These are phyloP conservation scores for Leccinum fuscescens DNA, from an alignment of 1,284 basidiomycete species.

Conservation along the genomic window DNA sequence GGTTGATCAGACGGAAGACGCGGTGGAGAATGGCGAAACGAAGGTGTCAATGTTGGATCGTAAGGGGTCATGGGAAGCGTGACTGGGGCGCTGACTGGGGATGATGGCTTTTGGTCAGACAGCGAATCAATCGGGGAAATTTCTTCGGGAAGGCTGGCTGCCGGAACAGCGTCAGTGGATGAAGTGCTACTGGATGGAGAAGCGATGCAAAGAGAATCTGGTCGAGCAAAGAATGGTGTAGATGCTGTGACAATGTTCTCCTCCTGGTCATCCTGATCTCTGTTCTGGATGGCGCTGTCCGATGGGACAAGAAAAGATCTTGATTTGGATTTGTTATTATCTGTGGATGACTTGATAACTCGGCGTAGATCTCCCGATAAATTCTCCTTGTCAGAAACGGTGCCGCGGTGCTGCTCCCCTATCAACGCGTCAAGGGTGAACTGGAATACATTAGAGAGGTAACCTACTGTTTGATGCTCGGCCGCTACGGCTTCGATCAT, in stretches of 20 bases:
- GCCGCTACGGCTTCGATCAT: slow-evolving; percentile 53
- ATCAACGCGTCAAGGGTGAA: slow-evolving; percentile 21
- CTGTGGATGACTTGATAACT: slow-evolving; percentile 23
- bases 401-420: slow-evolving; percentile 33
- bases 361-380: slow-evolving; percentile 32
- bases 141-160: slow-evolving; percentile 3
- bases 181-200: slow-evolving; percentile 9
- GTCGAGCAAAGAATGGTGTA: slow-evolving; percentile 15
- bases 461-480: slow-evolving; percentile 62
- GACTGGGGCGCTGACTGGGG: slow-evolving; percentile 18
- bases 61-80: slow-evolving; percentile 65
- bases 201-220: slow-evolving; percentile 15
- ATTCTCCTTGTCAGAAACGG: slow-evolving; percentile 34
- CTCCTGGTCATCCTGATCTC: slow-evolving; percentile 12
- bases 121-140: background rate
- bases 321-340: slow-evolving; percentile 22
- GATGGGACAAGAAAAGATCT: slow-evolving; percentile 25
- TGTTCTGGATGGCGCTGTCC: slow-evolving; percentile 12
- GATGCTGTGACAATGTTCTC: slow-evolving; percentile 7
- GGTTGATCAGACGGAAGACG: slow-evolving; percentile 70
- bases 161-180: slow-evolving; percentile 1
- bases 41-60: slow-evolving; percentile 65
- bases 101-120: slow-evolving; percentile 14
- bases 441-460: background rate
- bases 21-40: slow-evolving; percentile 71